These are phyloP conservation scores for Bromus sterilis DNA, from an alignment of 176 grass and related monocot genomes.

Conservation along the genomic window DNA sequence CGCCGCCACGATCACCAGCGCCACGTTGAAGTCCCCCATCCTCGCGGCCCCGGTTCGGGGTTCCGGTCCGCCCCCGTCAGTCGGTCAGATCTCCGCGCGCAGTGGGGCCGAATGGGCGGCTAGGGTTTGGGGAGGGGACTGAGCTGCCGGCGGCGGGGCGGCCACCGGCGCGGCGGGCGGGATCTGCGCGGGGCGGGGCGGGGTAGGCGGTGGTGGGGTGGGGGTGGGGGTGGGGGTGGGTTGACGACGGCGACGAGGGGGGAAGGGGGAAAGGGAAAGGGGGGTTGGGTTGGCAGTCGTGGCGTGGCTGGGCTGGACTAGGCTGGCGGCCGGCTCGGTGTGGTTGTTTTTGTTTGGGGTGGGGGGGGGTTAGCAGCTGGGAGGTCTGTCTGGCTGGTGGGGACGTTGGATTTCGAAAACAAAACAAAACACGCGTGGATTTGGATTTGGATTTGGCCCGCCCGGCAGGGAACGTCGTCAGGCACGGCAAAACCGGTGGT, in stretches of 20 bases:
- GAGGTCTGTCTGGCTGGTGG: neutral
- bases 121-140: neutral
- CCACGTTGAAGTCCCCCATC: slow-evolving; percentile 99
- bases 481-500: too few relatives aligned
- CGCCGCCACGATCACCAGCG: slow-evolving; percentile 84
- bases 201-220: neutral
- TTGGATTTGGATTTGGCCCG: too few relatives aligned
- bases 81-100: slow-evolving; percentile 1
- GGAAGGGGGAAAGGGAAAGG: neutral
- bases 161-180: slow-evolving; percentile 20
- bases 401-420: neutral
- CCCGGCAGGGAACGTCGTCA: too few relatives aligned
- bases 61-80: too few relatives aligned
- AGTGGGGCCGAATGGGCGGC: accelerated
- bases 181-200: slow-evolving; percentile 14
- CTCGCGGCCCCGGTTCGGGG: neutral
- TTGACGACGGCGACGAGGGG: slow-evolving; percentile 21
- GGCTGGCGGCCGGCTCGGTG: slow-evolving; percentile 30
- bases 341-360: neutral
- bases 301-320: slow-evolving; percentile 3
- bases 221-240: neutral
- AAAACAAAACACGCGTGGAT: neutral
- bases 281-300: neutral
- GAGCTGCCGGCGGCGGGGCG: slow-evolving; percentile 7
- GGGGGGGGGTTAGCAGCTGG: too few relatives aligned